A percentile compares a stretch with the other conserved stretches of the same genome.
phyloP scores from a whole-genome alignment of 139 green algal genomes.

The Haematococcus lacustris region DNA sequence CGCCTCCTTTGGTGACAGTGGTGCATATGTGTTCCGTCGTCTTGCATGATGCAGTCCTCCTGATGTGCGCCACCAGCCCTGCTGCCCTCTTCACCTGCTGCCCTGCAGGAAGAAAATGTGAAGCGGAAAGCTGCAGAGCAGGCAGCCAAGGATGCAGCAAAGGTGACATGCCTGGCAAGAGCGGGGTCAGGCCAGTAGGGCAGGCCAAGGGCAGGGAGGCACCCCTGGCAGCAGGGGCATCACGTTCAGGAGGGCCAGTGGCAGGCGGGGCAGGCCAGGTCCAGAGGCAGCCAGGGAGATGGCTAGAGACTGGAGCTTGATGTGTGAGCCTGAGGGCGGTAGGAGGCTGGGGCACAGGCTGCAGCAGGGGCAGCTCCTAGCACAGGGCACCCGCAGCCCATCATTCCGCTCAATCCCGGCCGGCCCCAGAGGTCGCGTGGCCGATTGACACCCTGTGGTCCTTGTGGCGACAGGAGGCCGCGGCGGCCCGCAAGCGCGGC shows the following conservation, averaged over 20 bases:
- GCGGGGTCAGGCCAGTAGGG: not conserved
- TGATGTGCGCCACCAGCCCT: not conserved
- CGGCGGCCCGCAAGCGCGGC: not conserved
- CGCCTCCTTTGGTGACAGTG: not conserved
- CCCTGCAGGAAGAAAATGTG: constrained; percentile 21
- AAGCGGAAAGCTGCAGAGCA: constrained; percentile 7
- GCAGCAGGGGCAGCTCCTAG: constrained; percentile 12
- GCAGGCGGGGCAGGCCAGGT: not conserved
- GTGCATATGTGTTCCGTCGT: not conserved
- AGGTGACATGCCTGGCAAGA: not conserved
- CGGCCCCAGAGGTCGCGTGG: not conserved
- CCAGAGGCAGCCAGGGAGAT: not conserved
- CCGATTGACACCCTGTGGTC: constrained; percentile 1
- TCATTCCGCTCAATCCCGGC: not conserved
- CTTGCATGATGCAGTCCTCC: constrained; percentile 1
- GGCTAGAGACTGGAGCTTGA: not conserved
- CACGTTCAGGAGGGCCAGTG: not conserved
- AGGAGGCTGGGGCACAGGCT: constrained; percentile 43
- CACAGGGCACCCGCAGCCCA: not conserved
- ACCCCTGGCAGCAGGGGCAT: not conserved
- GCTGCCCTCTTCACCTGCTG: not conserved
- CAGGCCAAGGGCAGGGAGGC: not conserved
- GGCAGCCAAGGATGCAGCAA: constrained; percentile 5
- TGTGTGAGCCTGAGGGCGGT: constrained; percentile 47
- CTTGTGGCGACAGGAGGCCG: not conserved